phyloP scores from a whole-genome alignment of 352 stramenopile species.

The Phytopythium chamaehyphon region DNA sequence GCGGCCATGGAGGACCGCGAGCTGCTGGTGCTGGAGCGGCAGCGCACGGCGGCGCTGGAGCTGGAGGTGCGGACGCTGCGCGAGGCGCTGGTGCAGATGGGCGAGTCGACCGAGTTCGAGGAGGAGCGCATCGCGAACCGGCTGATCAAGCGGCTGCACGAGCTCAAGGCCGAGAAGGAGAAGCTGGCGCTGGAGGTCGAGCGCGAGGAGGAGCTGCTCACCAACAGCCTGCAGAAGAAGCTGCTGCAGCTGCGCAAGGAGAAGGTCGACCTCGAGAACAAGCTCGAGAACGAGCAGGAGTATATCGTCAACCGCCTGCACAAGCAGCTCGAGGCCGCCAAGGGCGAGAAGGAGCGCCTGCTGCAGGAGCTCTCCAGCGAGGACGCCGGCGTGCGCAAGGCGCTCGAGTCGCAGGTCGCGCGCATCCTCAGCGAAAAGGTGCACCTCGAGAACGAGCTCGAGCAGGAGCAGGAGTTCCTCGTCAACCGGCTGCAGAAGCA shows the following conservation, averaged over 20 bases:
- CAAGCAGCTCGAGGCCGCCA: constrained; percentile 76
- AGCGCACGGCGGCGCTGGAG: constrained; percentile 69
- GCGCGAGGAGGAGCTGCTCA: constrained; percentile 88
- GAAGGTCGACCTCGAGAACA: constrained; percentile 91
- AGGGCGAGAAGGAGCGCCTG: constrained; percentile 64
- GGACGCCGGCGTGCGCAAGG: constrained; percentile 53
- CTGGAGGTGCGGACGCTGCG: constrained; percentile 60
- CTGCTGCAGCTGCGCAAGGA: constrained; percentile 83
- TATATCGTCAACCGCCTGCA: constrained; percentile 91
- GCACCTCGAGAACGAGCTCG: constrained; percentile 80
- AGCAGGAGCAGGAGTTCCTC: constrained; percentile 86
- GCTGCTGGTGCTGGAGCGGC: constrained; percentile 66
- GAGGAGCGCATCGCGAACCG: constrained; percentile 85
- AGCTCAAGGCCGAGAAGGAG: constrained; percentile 87
- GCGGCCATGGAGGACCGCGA: constrained; percentile 38
- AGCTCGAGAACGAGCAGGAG: constrained; percentile 89
- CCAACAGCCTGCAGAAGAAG: constrained; percentile 89
- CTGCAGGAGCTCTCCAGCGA: constrained; percentile 64
- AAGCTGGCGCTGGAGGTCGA: constrained; percentile 86
- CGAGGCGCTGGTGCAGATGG: constrained; percentile 68
- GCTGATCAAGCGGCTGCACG: constrained; percentile 72
- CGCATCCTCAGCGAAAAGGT: constrained; percentile 85
- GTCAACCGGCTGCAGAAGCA: constrained; percentile 86
- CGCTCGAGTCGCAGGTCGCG: constrained; percentile 73
- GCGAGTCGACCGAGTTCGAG: constrained; percentile 80